A percentile compares a stretch with the other conserved stretches of the same genome.
Conservation (phyloP, 129 eudicot species). For the Flaveria robusta region DNA sequence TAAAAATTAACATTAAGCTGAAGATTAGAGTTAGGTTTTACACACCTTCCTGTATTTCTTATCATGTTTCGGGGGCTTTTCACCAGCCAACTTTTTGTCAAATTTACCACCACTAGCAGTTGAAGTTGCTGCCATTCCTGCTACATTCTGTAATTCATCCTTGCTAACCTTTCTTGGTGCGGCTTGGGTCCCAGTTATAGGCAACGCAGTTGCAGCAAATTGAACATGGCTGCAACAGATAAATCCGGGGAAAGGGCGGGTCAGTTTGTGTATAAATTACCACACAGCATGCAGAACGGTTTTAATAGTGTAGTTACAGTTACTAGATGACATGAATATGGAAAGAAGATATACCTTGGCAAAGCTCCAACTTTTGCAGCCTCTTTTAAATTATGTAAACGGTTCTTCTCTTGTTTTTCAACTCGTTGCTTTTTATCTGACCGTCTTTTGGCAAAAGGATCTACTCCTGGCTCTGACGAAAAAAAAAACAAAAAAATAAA, state of each 20-base stretch:
- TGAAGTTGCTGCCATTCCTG: slow-evolving; percentile 95
- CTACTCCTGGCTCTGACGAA: slow-evolving; percentile 80
- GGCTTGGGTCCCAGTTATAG: slow-evolving; percentile 84
- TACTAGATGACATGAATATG: background rate
- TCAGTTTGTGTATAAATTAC: background rate
- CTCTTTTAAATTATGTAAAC: slow-evolving; percentile 67
- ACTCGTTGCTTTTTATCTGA: slow-evolving; percentile 82
- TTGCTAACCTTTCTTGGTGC: slow-evolving; percentile 77
- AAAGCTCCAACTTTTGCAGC: slow-evolving; percentile 90
- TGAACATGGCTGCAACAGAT: slow-evolving; percentile 81
- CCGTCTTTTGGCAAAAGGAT: slow-evolving; percentile 89
- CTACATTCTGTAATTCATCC: slow-evolving; percentile 78
- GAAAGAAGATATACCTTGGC: slow-evolving; percentile 60
- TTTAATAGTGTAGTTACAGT: background rate
- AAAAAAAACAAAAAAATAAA: background rate
- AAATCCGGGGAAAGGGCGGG: too few relatives aligned
- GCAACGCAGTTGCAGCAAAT: slow-evolving; percentile 86
- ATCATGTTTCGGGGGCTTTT: slow-evolving; percentile 85
- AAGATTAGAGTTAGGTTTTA: background rate
- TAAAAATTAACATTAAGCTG: background rate
- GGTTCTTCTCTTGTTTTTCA: slow-evolving; percentile 82
- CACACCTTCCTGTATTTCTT: slow-evolving; percentile 90
- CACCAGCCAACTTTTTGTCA: slow-evolving; percentile 91
- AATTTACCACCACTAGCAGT: slow-evolving; percentile 99
- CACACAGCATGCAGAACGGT: background rate